A percentile compares a stretch with the other conserved stretches of the same genome.
These are phyloP conservation scores for Strobilomyces echinocephalus DNA, from an alignment of 768 basidiomycete genomes.

Conservation along the genomic window DNA sequence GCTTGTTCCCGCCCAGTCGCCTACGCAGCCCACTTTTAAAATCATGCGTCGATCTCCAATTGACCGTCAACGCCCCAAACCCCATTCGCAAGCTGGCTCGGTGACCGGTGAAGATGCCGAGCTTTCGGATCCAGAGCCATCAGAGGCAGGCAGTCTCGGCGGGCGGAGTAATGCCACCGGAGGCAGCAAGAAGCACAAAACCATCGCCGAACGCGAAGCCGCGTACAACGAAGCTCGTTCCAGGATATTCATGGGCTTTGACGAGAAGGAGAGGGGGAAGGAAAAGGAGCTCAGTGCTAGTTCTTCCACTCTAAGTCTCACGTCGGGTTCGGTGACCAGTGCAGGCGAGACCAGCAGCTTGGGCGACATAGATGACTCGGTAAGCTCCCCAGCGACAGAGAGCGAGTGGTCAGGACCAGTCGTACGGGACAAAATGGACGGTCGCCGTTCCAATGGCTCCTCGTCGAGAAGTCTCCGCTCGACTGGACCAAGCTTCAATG, in stretches of 20 bases:
- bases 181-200: conserved; percentile 64
- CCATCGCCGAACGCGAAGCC: conserved; percentile 81
- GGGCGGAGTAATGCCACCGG: conserved; percentile 62
- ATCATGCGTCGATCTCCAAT: conserved; percentile 70
- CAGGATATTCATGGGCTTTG: conserved; percentile 81
- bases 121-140: conserved; percentile 73
- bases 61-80: conserved; percentile 52
- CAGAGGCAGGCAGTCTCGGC: conserved; percentile 73
- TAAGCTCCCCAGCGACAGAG: conserved; percentile 71
- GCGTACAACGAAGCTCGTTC: conserved; percentile 86
- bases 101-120: conserved; percentile 73
- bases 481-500: conserved; percentile 45
- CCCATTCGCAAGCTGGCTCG: conserved; percentile 70
- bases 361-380: conserved; percentile 64
- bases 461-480: conserved; percentile 60
- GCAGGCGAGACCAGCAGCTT: conserved; percentile 55
- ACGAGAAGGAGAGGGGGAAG: conserved; percentile 63
- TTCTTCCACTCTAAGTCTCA: conserved; percentile 68
- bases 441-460: conserved; percentile 50
- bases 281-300: conserved; percentile 72
- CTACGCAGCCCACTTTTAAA: conserved; percentile 74
- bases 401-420: conserved; percentile 72
- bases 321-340: conserved; percentile 59
- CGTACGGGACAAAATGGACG: conserved; percentile 53
- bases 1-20: conserved; percentile 69